These are phyloP conservation scores for Magnolia officinalis DNA, from an alignment of 164 flowering plant genomes.

Conservation along the genomic window DNA sequence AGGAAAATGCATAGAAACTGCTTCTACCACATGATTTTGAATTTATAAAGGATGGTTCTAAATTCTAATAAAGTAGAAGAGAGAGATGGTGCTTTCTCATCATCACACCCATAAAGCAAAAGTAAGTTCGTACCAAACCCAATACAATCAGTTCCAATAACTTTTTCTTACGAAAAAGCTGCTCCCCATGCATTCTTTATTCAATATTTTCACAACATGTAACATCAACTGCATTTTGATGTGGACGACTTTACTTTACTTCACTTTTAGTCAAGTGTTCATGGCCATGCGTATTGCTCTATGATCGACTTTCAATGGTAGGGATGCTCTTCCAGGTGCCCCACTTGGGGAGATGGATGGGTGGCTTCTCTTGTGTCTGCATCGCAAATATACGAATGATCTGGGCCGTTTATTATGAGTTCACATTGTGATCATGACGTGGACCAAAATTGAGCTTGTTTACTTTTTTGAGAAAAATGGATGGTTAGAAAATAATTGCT, in stretches of 20 bases:
- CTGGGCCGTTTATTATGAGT: no score
- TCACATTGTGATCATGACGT: no score
- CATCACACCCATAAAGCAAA: neutral
- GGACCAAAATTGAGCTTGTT: no score
- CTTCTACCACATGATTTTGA: no score
- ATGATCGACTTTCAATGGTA: neutral
- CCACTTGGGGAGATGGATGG: neutral
- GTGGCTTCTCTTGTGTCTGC: no score
- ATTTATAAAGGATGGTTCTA: no score
- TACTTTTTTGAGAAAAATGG: no score
- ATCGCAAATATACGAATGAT: no score
- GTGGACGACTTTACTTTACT: neutral
- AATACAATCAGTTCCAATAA: neutral
- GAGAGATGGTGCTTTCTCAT: neutral
- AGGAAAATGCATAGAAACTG: no score
- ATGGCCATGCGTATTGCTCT: neutral
- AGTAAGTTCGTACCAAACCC: neutral
- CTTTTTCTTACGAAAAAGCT: neutral
- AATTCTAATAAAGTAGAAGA: no score
- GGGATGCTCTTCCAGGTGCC: neutral
- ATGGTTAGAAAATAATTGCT: no score
- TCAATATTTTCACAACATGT: neutral
- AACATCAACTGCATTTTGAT: neutral
- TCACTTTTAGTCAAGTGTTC: no score
- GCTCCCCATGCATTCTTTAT: neutral